phyloP scores from a whole-genome alignment of 2,329 filamentous ascomycete genomes.

The Scopulariopsis brevicaulis region DNA sequence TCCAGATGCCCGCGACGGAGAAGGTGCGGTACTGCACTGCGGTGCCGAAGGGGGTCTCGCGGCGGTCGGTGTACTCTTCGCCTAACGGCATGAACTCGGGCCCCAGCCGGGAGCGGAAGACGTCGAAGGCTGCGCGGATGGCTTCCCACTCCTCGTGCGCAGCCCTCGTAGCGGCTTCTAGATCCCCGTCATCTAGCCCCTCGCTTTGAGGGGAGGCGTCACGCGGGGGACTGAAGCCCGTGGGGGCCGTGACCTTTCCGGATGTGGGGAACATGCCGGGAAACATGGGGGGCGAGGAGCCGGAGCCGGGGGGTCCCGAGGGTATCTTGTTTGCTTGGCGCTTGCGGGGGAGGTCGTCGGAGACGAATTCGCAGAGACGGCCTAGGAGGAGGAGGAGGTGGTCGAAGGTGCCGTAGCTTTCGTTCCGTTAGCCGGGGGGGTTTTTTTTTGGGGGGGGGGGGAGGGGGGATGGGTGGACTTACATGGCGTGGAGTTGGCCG shows the following conservation, averaged over 20 bases:
- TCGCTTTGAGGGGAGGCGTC: slow-evolving; percentile 30
- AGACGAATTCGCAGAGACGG: slow-evolving; percentile 67
- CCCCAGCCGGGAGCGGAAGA: slow-evolving; percentile 55
- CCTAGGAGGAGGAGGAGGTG: slow-evolving; percentile 75
- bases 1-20: slow-evolving; percentile 79
- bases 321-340: slow-evolving; percentile 39
- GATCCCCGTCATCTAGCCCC: slow-evolving; percentile 38
- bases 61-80: slow-evolving; percentile 51
- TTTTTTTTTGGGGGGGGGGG: not conserved
- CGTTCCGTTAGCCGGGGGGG: not conserved
- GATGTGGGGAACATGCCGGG: slow-evolving; percentile 43
- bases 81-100: slow-evolving; percentile 66
- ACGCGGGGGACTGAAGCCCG: slow-evolving; percentile 41
- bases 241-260: slow-evolving; percentile 35
- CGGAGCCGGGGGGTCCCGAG: slow-evolving; percentile 14
- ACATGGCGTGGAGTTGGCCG: slow-evolving; percentile 63
- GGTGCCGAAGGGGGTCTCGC: slow-evolving; percentile 66
- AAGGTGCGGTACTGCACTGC: slow-evolving; percentile 76
- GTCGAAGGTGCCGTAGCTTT: slow-evolving; percentile 77
- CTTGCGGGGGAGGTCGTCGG: slow-evolving; percentile 70
- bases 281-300: slow-evolving; percentile 32
- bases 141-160: slow-evolving; percentile 70
- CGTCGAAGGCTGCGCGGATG: slow-evolving; percentile 59
- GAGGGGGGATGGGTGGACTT: slow-evolving; percentile 17
- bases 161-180: slow-evolving; percentile 53